These are phyloP conservation scores for Kwoniella bestiolae DNA, from an alignment of 768 basidiomycete species.

Conservation along the genomic window DNA sequence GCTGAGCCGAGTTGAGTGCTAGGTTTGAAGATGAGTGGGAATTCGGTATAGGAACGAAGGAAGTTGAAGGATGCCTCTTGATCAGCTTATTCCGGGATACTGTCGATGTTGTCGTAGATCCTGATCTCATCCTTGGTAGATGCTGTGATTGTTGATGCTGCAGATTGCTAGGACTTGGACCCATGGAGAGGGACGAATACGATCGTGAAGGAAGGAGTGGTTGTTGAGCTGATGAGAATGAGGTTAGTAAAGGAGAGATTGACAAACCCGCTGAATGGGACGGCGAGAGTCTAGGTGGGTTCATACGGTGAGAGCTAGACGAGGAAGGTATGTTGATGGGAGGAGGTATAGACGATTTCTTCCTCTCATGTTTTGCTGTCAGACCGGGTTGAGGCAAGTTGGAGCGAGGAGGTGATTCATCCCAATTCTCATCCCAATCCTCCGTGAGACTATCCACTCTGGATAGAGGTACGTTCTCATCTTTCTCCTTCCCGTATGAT, in stretches of 20 bases:
- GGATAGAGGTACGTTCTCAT: slow-evolving; percentile 6
- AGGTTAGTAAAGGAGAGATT: slow-evolving; percentile 14
- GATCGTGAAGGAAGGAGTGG: slow-evolving; percentile 16
- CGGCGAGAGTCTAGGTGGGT: slow-evolving; percentile 13
- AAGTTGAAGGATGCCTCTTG: slow-evolving; percentile 42
- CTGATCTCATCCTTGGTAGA: slow-evolving; percentile 21
- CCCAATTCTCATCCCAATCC: slow-evolving; percentile 31
- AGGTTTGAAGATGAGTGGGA: slow-evolving; percentile 15
- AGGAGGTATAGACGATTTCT: slow-evolving; percentile 20
- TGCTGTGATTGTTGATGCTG: not conserved
- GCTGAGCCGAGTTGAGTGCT: not conserved
- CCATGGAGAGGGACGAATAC: slow-evolving; percentile 1
- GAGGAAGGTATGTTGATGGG: slow-evolving; percentile 23
- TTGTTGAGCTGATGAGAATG: slow-evolving; percentile 17
- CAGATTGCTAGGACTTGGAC: not conserved
- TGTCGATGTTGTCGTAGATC: slow-evolving; percentile 13
- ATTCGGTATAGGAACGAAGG: slow-evolving; percentile 26
- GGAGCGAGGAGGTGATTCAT: slow-evolving; percentile 32
- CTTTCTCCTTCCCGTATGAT: slow-evolving; percentile 2
- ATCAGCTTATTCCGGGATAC: slow-evolving; percentile 32
- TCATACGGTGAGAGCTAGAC: not conserved
- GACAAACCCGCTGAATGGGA: slow-evolving; percentile 6
- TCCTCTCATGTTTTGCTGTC: not conserved
- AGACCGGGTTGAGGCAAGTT: not conserved
- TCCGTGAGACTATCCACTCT: slow-evolving; percentile 11